These are phyloP conservation scores for Candida chauliodis DNA, from an alignment of 805 yeast genomes.

Conservation along the genomic window DNA sequence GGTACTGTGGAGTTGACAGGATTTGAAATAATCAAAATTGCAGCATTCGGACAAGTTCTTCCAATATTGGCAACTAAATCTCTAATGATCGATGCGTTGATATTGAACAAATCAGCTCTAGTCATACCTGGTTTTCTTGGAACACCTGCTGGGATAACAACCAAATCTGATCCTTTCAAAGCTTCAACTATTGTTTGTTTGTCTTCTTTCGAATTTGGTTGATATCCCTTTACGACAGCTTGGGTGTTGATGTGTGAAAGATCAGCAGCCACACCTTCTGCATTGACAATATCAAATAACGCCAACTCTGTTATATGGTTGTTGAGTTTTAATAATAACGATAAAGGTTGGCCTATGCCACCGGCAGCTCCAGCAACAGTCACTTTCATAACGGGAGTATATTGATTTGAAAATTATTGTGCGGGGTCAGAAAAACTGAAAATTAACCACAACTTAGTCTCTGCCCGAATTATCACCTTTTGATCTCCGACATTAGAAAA, in stretches of 20 bases:
- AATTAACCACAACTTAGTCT: too few species aligned
- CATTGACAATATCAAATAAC: conserved; percentile 42
- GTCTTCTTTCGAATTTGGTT: conserved; percentile 38
- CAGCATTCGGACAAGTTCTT: conserved; percentile 36
- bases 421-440: too few species aligned
- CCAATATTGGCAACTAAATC: conserved; percentile 41
- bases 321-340: conserved; percentile 40
- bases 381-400: conserved; percentile 33
- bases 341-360: conserved; percentile 47
- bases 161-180: conserved; percentile 36
- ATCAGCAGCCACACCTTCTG: conserved; percentile 46
- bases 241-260: conserved; percentile 40
- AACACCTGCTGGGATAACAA: conserved; percentile 45
- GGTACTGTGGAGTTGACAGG: conserved; percentile 47
- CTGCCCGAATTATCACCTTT: too few species aligned
- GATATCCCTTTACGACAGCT: conserved; percentile 38
- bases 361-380: conserved; percentile 50
- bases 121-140: conserved; percentile 50
- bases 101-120: conserved; percentile 44
- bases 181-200: conserved; percentile 34
- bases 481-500: too few species aligned
- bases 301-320: conserved; percentile 36
- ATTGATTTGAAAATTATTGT: too few species aligned
- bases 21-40: conserved; percentile 44
- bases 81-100: conserved; percentile 42